Evolutionary conservation across 257 asterid species (phyloP), one percentile per base, ranked within the genome.

Genomic region (Solanum pennellii): DNA sequence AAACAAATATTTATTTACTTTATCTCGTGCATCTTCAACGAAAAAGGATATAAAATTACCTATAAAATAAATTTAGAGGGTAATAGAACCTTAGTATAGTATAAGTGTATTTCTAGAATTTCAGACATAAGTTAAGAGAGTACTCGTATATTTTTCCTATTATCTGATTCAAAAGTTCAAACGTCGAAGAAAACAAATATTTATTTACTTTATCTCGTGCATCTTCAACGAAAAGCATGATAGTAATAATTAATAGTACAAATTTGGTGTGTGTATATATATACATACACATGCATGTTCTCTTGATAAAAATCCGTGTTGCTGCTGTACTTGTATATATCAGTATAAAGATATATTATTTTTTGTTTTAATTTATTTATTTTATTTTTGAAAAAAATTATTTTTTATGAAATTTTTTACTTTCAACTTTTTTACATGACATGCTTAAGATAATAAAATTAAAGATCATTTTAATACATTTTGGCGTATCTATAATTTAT

Each of bases 51-150:
- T 33, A 33, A 33, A 33, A 33, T 4, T 33, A 33, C 35, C 35
- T 33, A 33, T 33, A 33, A 33, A 33, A 33, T 33, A 33, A 33
- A 0, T 33, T 33, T 0, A n/a, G n/a, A n/a, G 5, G 0, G 1
- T 33, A 33, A 33, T 33, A 3, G 0, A 1, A 33, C 5, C 5
- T 33, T 33, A 33, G 0, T 33, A 33, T 33, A 33, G 1, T 33
- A 33, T 33, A 33, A 33, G 0, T 3, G 1, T 33, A 1, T 33
- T 1, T 33, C 35, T 33, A 4, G 4, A 33, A 33, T 33, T 33
- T 33, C 1, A 0, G 5, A 33, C 35, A 33, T 4, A 33, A 0
- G 0, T 33, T 33, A 1, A 3, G 35, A 3, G 0, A 4, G 0
- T 33, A 33, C 1, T 33, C 3, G 5, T 33, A 1, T 4, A 33